Conservation (phyloP, 192 early-diverging fungal genomes). For the Podila verticillata region DNA sequence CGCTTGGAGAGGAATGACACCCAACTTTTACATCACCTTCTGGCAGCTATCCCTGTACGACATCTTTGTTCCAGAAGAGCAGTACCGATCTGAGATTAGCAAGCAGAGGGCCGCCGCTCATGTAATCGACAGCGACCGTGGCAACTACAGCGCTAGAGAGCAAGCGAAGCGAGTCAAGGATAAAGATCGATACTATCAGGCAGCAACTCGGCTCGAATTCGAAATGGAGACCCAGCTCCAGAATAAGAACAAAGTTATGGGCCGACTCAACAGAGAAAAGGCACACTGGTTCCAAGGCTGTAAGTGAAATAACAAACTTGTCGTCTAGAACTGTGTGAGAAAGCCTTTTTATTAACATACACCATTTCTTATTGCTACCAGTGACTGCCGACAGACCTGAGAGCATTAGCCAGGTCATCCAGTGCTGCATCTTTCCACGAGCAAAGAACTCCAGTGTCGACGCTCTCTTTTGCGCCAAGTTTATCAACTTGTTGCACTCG, state of each 20-base stretch:
- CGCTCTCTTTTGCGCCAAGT: slow-evolving; percentile 79
- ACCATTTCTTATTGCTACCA: not conserved
- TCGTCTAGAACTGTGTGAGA: not conserved
- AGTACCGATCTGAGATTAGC: slow-evolving; percentile 69
- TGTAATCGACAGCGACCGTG: slow-evolving; percentile 20
- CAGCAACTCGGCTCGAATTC: slow-evolving; percentile 40
- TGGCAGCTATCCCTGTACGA: slow-evolving; percentile 85
- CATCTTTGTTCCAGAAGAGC: slow-evolving; percentile 69
- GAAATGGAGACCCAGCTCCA: slow-evolving; percentile 54
- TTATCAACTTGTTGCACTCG: slow-evolving; percentile 75
- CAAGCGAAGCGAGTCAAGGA: slow-evolving; percentile 29
- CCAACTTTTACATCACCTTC: slow-evolving; percentile 80
- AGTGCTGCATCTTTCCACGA: slow-evolving; percentile 80
- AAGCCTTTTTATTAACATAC: not conserved
- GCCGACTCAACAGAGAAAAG: slow-evolving; percentile 55
- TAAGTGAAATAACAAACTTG: slow-evolving; percentile 9
- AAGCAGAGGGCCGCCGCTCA: slow-evolving; percentile 51
- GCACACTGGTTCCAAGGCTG: slow-evolving; percentile 56
- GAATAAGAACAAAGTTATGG: slow-evolving; percentile 39
- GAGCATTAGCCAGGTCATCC: slow-evolving; percentile 62
- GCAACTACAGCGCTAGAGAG: slow-evolving; percentile 6
- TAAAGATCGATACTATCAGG: slow-evolving; percentile 16
- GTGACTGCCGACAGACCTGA: slow-evolving; percentile 47
- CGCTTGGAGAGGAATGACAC: slow-evolving; percentile 59
- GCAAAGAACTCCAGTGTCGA: slow-evolving; percentile 71